Evolutionary conservation across 148 eudicot genomes (phyloP), one percentile per base, ranked within the genome.

Genomic region (Amaranthus cruentus): DNA sequence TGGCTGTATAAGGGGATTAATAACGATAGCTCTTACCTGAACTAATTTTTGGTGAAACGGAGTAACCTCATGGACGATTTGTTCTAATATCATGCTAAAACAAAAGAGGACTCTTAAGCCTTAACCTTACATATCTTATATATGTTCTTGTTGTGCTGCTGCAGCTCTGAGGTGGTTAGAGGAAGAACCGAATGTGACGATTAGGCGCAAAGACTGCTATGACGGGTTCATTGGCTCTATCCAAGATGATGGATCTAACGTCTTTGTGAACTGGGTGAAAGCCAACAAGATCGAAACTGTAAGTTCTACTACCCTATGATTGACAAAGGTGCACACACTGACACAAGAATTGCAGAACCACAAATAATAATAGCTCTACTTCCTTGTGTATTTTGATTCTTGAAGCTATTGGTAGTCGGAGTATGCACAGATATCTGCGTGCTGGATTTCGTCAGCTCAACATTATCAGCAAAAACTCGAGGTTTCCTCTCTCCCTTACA

Each of bases 371-470:
- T 55, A 6, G 48, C 13, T 68, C 6, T 28, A 28, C 1, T 47
- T 68, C 42, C 50, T 21, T 75, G 14, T 54, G 64, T 49, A 9
- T 53, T 66, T 6, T 58, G 21, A 4, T 58, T 53, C 42, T 9
- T 75, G 79, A 77, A 94, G 98, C 75, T 91, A 52, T 70, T 95
- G 84, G 97, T 95, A 55, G 88, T 84, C 13, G 98, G 97, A 59
- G 89, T 95, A 66, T 95, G 98, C 90, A 91, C 98, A 47, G 98
- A 95, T 78, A 75, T 95, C 28, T 95, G 98, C 63, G 93, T 95
- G 58, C 83, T 95, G 59, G 98, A 95, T 80, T 90, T 95, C 68
- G 89, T 86, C 44, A 86, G 98, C 76, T 95, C 98, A 48, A 79
- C 97, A 61, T 71, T 95, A 53, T 91, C 98, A 69, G 97, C 93